A percentile compares a stretch with the other conserved stretches of the same genome.
phyloP scores from a whole-genome alignment of 2,329 filamentous ascomycete species.

The Apiospora marii region DNA sequence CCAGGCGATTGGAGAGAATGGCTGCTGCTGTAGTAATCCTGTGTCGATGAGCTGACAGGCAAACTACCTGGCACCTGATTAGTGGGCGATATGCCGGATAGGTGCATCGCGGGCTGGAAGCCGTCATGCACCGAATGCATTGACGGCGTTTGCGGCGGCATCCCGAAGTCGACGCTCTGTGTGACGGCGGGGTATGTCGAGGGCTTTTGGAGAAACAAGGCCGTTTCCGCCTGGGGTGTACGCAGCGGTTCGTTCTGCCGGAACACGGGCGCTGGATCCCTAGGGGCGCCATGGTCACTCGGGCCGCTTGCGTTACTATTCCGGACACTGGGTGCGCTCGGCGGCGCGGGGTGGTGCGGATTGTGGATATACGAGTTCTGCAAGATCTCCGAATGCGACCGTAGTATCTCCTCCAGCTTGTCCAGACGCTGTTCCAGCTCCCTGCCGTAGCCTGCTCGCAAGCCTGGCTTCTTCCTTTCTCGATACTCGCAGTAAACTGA shows the following conservation, averaged over 20 bases:
- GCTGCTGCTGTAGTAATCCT: slow-evolving; percentile 57
- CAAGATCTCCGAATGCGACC: slow-evolving; percentile 71
- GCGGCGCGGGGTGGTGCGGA: slow-evolving; percentile 36
- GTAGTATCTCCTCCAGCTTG: slow-evolving; percentile 71
- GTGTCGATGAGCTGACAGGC: slow-evolving; percentile 51
- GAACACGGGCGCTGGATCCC: slow-evolving; percentile 57
- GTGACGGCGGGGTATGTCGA: slow-evolving; percentile 55
- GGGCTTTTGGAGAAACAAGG: slow-evolving; percentile 69
- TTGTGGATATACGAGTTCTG: slow-evolving; percentile 60
- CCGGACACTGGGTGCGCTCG: slow-evolving; percentile 48
- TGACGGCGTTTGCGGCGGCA: slow-evolving; percentile 54
- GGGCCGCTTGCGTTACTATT: slow-evolving; percentile 59
- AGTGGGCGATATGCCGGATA: slow-evolving; percentile 50
- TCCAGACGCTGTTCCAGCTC: slow-evolving; percentile 78
- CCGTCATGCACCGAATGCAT: slow-evolving; percentile 55
- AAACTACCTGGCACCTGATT: slow-evolving; percentile 46
- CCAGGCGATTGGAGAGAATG: slow-evolving; percentile 64
- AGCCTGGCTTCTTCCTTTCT: slow-evolving; percentile 71
- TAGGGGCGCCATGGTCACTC: slow-evolving; percentile 65
- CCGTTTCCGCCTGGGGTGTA: slow-evolving; percentile 64
- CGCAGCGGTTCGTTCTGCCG: slow-evolving; percentile 57
- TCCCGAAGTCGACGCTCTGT: slow-evolving; percentile 59
- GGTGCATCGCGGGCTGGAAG: slow-evolving; percentile 54
- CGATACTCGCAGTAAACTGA: slow-evolving; percentile 71
- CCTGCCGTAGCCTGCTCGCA: slow-evolving; percentile 73